Base-by-base conservation (phyloP, 495 filamentous ascomycete species). In the Xylaria scruposa region DNA sequence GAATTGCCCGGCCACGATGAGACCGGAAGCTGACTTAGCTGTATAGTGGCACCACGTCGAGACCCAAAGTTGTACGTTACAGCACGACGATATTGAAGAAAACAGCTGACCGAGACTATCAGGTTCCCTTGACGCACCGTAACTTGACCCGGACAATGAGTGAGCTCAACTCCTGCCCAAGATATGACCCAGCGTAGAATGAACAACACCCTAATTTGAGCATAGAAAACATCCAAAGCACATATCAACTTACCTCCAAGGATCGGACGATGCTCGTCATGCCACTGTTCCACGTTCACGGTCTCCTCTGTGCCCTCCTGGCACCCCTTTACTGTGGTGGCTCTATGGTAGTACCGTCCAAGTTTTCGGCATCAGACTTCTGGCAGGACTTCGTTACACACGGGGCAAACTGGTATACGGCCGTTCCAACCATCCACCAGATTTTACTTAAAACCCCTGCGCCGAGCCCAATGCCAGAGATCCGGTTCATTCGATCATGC, bases 221-320 rank as follows among this genome's bases (percentile, higher is more conserved):
- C 19, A 58, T 72, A 91, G 87, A 81, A 71, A 95, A 95, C 81
- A 93, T 95, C 75, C 84, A 90, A 73, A 80, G 83, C 17, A 96
- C 93, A 3, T 95, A 95, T 80, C 78, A 88, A 63, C 86, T 96
- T 65, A 88, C 88, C 3, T 78, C 87, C 31, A 65, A 82, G 38
- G 93, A 95, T 80, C 87, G 92, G 42, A 95, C 93, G 46, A 89
- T 93, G 81, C 86, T 97, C n/a, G 93, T 97, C 59, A 97, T 95
- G 93, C 93, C 93, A 10, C 86, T 97, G 4, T 95, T 95, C 86
- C 93, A 97, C 81, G 93, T 97, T 68, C 93, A 95, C 78, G 93
- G 93, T 31, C 86, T 97, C 3, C 85, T 95, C 5, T 94, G 93
- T 47, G 92, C 89, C 31, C 90, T 95, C 73, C 84, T 97, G 9